Base-by-base conservation (phyloP, 2,329 filamentous ascomycete species). In the Claviceps cyperi region DNA sequence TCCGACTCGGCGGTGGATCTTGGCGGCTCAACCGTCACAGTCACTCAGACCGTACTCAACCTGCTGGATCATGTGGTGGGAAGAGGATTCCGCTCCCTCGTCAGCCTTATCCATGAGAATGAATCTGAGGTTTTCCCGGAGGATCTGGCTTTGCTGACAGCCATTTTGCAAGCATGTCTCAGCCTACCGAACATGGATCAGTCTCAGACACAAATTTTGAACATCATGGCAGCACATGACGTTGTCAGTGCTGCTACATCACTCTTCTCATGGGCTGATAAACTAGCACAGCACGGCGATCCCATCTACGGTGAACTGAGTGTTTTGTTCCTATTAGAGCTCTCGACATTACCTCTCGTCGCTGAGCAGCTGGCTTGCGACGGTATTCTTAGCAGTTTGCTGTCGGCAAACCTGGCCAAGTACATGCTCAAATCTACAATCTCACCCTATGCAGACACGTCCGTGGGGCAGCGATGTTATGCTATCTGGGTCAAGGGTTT, bases 231-330 rank as follows among this genome's bases (percentile, higher is more conserved):
- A 1, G 78, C 79, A 45, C 81, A 89, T 61, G 81, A 85, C 55
- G 83, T 83, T 1, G 76, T 87, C 44, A 85, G 91, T 59, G 85
- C 89, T 53, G 90, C 89, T 0, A 82, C 84, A 5, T 88, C 86
- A 36, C 75, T 98, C 5, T 97, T 91, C 66, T 95, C 89, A 0
- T 98, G 92, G 92, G 80, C 91, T 4, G 89, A 97, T 64, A 81
- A 83, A 56, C 75, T 97, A 22, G 78, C 84, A 0, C 76, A 84
- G 37, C 77, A 84, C 51, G 80, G 82, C 28, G 91, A 97, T 61
- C 91, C 92, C 0, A 73, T 97, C 32, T 97, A 96, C 64, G 92
- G 90, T 55, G 90, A 96, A 62, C 77, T 96, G n/a, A 86, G 86
- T 59, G 76, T 95, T 40, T 75, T 90, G 24, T 94, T 97, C 66